A percentile compares a stretch with the other conserved stretches of the same genome.
Conservation (phyloP, 2,329 filamentous ascomycete species). For the Chrysoporthe cubensis region DNA sequence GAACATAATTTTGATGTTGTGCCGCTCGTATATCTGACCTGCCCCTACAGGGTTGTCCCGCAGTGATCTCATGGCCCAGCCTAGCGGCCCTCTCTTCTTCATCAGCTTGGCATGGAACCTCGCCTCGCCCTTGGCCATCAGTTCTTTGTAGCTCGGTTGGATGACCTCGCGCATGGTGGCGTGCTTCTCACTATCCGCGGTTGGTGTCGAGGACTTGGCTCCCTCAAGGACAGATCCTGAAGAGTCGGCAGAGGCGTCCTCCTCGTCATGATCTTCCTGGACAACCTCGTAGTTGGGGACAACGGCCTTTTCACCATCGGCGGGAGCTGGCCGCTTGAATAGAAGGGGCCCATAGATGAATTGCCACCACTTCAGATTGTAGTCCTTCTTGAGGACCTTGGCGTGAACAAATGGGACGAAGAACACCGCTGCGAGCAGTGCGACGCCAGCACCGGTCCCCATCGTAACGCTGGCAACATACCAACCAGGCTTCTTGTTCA, state of each 20-base stretch:
- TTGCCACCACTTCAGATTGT: conserved; percentile 66
- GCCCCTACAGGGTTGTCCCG: conserved; percentile 73
- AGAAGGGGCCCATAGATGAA: conserved; percentile 67
- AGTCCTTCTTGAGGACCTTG: conserved; percentile 70
- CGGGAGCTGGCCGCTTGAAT: conserved; percentile 60
- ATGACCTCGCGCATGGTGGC: conserved; percentile 51
- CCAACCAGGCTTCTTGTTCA: conserved; percentile 68
- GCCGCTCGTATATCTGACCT: conserved; percentile 73
- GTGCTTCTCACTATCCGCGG: conserved; percentile 47
- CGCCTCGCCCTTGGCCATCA: conserved; percentile 59
- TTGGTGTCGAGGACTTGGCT: conserved; percentile 32
- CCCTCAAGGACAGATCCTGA: conserved; percentile 27
- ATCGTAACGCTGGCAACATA: conserved; percentile 70
- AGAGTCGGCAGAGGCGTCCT: conserved; percentile 31
- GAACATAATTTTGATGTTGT: conserved; percentile 67
- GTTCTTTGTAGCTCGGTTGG: conserved; percentile 64
- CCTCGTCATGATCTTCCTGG: conserved; percentile 62
- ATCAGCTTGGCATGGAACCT: conserved; percentile 67
- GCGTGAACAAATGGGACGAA: conserved; percentile 73
- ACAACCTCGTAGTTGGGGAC: conserved; percentile 80
- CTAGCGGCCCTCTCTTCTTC: conserved; percentile 68
- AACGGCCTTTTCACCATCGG: conserved; percentile 57
- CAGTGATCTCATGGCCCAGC: conserved; percentile 80
- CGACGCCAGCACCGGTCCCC: conserved; percentile 64
- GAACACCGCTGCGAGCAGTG: conserved; percentile 65